Evolutionary conservation across 257 asterid species (phyloP).

Genomic region (Solanum clarkiae): DNA sequence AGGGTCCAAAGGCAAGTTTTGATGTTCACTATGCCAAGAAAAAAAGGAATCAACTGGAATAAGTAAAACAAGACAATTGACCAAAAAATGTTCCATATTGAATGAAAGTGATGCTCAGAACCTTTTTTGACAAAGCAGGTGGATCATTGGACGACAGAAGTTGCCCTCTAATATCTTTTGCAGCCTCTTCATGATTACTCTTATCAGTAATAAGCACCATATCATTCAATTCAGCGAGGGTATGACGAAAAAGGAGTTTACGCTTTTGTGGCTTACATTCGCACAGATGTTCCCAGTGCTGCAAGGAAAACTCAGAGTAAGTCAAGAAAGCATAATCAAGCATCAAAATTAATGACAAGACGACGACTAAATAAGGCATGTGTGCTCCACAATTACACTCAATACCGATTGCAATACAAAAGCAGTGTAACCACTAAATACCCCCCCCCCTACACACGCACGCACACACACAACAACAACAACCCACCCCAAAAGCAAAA

Average conservation of each 20-base stretch:
- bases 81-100: background rate
- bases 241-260: conserved; percentile 68
- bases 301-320: conserved; percentile 14
- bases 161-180: conserved; percentile 24
- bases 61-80: background rate
- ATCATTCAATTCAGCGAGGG: conserved; percentile 63
- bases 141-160: conserved; percentile 19
- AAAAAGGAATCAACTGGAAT: background rate
- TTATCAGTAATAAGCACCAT: conserved; percentile 41
- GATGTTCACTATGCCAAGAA: background rate
- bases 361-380: background rate
- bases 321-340: background rate
- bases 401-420: background rate
- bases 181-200: conserved; percentile 21
- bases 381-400: background rate
- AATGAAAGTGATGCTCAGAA: conserved; percentile 1
- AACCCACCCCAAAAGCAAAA: background rate
- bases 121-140: conserved; percentile 61
- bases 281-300: conserved; percentile 94
- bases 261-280: conserved; percentile 74
- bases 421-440: background rate
- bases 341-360: background rate
- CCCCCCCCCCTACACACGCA: background rate
- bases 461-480: background rate
- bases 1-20: background rate